These are phyloP conservation scores for Lodderomyces elongisporus DNA, from an alignment of 1,139 yeast species.

Conservation along the genomic window DNA sequence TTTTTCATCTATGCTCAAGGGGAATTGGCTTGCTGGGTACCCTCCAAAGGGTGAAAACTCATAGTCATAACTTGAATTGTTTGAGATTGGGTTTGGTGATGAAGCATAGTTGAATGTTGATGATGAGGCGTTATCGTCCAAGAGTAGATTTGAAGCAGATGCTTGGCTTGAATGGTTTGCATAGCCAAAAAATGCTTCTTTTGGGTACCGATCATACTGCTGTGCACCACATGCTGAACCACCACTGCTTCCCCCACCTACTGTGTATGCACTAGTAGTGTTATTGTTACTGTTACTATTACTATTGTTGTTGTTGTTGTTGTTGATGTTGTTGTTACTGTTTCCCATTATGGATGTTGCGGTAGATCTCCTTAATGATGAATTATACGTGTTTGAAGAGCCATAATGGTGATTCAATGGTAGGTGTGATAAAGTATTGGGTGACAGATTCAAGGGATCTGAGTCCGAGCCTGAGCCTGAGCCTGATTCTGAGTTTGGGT, in stretches of 20 bases:
- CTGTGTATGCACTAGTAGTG: not conserved
- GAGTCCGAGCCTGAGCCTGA: too few relatives aligned
- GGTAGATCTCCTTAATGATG: too few relatives aligned
- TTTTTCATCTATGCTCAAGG: conserved; percentile 79
- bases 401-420: too few relatives aligned
- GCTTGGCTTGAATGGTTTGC: conserved; percentile 2
- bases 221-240: too few relatives aligned
- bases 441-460: too few relatives aligned
- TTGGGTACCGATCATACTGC: conserved; percentile 7
- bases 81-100: not conserved
- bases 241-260: too few relatives aligned
- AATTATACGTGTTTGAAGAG: too few relatives aligned
- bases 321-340: conserved; percentile 1
- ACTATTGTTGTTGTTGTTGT: conserved; percentile 5
- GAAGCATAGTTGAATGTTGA: conserved; percentile 1
- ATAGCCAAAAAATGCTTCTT: conserved; percentile 1
- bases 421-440: too few relatives aligned
- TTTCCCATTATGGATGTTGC: too few relatives aligned
- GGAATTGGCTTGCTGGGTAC: conserved; percentile 84
- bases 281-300: not conserved
- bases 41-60: conserved; percentile 87
- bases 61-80: not conserved
- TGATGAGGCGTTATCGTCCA: not conserved
- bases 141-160: conserved; percentile 1
- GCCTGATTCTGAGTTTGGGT: too few relatives aligned